A percentile compares a stretch with the other conserved stretches of the same genome.
phyloP scores from a whole-genome alignment of 306 rosid genomes.

The Myrica gale region DNA sequence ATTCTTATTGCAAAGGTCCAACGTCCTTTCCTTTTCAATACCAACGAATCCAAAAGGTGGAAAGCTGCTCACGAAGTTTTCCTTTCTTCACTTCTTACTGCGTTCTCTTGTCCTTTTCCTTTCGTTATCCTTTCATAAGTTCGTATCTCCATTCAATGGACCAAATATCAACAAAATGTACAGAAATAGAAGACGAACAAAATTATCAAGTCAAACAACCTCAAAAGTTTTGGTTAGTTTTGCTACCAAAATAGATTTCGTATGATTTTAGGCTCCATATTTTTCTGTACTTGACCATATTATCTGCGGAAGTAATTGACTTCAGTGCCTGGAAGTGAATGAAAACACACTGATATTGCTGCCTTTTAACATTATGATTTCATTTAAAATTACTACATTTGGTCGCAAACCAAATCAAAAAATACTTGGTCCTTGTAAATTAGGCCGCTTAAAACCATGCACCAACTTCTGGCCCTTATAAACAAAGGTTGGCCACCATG shows the following conservation, averaged over 20 bases:
- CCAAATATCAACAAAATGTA: neutral
- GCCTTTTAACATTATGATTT: neutral
- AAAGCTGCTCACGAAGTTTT: constrained; percentile 12
- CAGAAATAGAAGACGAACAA: neutral
- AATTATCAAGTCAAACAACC: neutral
- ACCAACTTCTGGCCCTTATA: neutral
- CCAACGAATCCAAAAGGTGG: constrained; percentile 15
- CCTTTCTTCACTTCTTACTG: constrained; percentile 4
- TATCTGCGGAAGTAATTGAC: neutral
- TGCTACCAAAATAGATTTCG: neutral
- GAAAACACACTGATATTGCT: neutral
- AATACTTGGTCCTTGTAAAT: neutral
- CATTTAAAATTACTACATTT: neutral
- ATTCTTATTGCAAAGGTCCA: constrained; percentile 11
- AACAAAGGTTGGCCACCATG: constrained; percentile 12
- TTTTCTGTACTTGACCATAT: neutral
- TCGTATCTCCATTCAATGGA: neutral
- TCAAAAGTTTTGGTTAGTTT: neutral
- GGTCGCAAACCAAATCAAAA: neutral
- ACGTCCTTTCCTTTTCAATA: constrained; percentile 20
- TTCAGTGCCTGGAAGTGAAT: neutral
- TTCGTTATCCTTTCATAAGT: neutral
- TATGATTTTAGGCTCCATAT: neutral
- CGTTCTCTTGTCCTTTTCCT: neutral
- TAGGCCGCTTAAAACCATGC: too few relatives aligned